Conservation (phyloP, 1,139 yeast species). For the Zhuliangozyma blackwelliae region DNA sequence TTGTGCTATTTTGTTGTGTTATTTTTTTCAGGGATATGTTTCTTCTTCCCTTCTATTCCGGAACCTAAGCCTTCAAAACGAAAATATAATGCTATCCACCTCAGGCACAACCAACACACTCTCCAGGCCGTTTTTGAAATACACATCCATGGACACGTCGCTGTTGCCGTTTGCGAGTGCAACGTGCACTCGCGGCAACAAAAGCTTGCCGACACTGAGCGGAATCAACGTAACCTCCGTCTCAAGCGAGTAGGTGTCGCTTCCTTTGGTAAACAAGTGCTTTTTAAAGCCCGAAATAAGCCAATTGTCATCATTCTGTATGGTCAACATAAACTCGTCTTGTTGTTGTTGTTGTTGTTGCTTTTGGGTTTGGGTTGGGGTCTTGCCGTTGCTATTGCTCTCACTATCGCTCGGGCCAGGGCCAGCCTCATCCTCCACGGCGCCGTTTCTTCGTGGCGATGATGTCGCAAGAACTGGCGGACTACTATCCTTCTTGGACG, state of each 20-base stretch:
- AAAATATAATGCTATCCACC: slow-evolving; percentile 54
- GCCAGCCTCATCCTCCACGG: background rate
- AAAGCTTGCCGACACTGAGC: slow-evolving; percentile 66
- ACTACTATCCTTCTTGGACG: slow-evolving; percentile 12
- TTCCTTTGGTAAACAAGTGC: slow-evolving; percentile 35
- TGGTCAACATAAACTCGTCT: slow-evolving; percentile 21
- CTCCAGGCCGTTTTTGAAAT: slow-evolving; percentile 64
- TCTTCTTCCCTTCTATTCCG: too few relatives aligned
- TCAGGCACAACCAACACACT: slow-evolving; percentile 72
- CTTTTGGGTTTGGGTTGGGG: too few relatives aligned
- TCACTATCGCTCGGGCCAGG: too few relatives aligned
- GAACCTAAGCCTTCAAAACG: slow-evolving; percentile 31
- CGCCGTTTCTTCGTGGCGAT: slow-evolving; percentile 15
- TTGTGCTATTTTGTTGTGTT: too few relatives aligned
- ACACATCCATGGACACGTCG: slow-evolving; percentile 47
- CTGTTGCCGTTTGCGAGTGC: slow-evolving; percentile 22
- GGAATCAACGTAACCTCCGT: slow-evolving; percentile 61
- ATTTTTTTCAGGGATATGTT: too few relatives aligned
- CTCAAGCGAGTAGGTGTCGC: slow-evolving; percentile 11
- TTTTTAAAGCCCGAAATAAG: slow-evolving; percentile 60
- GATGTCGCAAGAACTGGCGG: slow-evolving; percentile 24
- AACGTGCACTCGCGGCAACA: slow-evolving; percentile 62
- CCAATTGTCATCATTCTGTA: slow-evolving; percentile 54
- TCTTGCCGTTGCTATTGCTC: background rate
- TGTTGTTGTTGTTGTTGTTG: too few relatives aligned